Base-by-base conservation (phyloP, 306 rosid species). In the Argentina anserina region DNA sequence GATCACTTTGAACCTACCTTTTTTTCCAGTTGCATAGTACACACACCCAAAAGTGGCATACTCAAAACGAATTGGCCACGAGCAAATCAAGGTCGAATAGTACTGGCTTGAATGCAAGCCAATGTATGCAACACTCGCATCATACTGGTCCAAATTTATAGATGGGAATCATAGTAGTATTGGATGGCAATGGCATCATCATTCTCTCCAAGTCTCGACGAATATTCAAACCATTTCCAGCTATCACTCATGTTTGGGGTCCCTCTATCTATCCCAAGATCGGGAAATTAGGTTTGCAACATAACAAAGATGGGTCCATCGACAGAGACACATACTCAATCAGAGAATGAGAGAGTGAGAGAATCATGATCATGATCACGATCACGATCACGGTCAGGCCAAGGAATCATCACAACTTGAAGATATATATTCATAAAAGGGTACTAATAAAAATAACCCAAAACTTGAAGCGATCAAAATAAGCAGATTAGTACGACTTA, bases 281-380 rank as follows among this genome's bases (percentile, higher is more conserved):
- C 89, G 89, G 84, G 78, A 84, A 86, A 84, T 76, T 84, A 73
- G 87, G 88, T 85, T 85, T 81, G 84, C 90, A 81, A 78, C 65
- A 75, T 29, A 43, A 62, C 43, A 34, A 17, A 73, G 1, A 28
- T 26, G 90, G 96, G 87, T 70, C 96, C 92, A 79, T 81, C 81
- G 77, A 80, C 80, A 86, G 74, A 69, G 85, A 91, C 93, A 84
- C 75, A 53, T 82, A 81, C 77, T 80, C 88, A 84, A 91, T 87
- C 86, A 84, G 78, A 69, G 80, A 66, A 67, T 55, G 80, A 76
- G 87, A 78, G 75, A 75, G 55, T 26, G 3, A 55, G 64, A 59
- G 64, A n/a, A n/a, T n/a, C n/a, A n/a, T n/a, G n/a, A 26, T 59
- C n/a, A 45, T 45, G 50, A 43, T 52, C 59, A 12, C 28, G 34